Evolutionary conservation across 1,284 basidiomycete species (phyloP), one percentile per base, ranked within the genome.

Genomic region (Cystobasidium sp.): DNA sequence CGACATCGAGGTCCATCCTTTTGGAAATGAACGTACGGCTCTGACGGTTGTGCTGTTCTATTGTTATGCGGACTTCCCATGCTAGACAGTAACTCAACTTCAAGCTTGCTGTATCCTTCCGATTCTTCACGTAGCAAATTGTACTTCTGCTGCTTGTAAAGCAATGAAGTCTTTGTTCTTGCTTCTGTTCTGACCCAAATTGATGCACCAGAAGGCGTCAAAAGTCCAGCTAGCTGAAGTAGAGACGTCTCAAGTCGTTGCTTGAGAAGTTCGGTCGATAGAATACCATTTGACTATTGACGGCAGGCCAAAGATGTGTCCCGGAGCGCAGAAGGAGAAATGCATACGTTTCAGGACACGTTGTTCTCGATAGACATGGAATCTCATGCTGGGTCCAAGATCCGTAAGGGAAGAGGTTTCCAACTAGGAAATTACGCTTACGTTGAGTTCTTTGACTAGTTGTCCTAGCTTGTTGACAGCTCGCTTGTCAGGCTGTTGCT

Each of bases 141-240:
- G 86, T 94, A 97, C 83, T 97, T 98, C 84, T 94, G 94, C 83
- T 99, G 97, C 82, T 96, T 97, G 86, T 96, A 99, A 1, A 73
- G 63, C 53, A 73, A 53, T 10, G 51, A 51, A 16, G 70, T 73
- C 44, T 73, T 73, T 22, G 62, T 66, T 31, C 70, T 20, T 2
- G 70, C 59, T 62, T 73, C 70, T 7, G 44, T 39, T 31, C 58
- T 41, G 22, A 24, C 58, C 62, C 62, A 73, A 7, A 44, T 62
- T 41, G 37, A 46, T 3, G 37, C 39, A 12, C 18, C 43, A 37
- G 24, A 31, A 39, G 62, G 24, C 14, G 52, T 56, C 5, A 73
- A 39, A 6, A 73, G 22, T 18, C 70, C 70, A 52, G 62, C 41
- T 31, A 44, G 62, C 39, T 55, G 51, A 14, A 73, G 46, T 14